Evolutionary conservation across 306 rosid species (phyloP).

Genomic region (Gleditsia sinensis): DNA sequence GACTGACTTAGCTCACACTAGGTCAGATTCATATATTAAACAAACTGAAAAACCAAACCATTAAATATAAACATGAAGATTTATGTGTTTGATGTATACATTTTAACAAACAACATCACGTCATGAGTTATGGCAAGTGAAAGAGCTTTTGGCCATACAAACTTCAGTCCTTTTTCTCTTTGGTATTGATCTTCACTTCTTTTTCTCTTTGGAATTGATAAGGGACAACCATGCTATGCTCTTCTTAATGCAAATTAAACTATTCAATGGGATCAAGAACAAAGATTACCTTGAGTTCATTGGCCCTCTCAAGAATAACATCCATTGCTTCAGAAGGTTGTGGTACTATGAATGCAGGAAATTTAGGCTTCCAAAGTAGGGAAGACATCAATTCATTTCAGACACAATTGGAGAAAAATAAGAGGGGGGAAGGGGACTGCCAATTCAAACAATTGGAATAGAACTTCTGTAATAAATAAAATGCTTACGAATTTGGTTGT

Average conservation of each 20-base stretch:
- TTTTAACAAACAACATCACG: constrained; percentile 1
- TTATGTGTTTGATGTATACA: background rate
- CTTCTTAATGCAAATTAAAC: background rate
- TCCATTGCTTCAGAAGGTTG: constrained; percentile 85
- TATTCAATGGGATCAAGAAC: constrained; percentile 27
- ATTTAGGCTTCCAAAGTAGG: constrained; percentile 66
- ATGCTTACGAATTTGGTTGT: constrained; percentile 36
- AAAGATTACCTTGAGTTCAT: constrained; percentile 57
- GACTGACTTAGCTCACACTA: constrained; percentile 15
- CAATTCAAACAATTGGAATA: constrained; percentile 31
- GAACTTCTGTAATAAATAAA: constrained; percentile 27
- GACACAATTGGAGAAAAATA: constrained; percentile 44
- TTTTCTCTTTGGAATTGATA: background rate
- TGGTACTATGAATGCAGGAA: constrained; percentile 77
- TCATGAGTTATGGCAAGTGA: background rate
- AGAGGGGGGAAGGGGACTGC: constrained; percentile 27
- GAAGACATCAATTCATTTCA: constrained; percentile 55
- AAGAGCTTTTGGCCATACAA: constrained; percentile 13
- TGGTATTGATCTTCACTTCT: no score
- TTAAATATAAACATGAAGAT: background rate
- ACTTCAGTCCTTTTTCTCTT: no score
- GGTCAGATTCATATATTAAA: constrained; percentile 19
- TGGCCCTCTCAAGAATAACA: constrained; percentile 62
- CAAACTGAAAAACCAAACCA: background rate
- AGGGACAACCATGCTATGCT: background rate